Base-by-base conservation (phyloP, 2,329 filamentous ascomycete species). In the Acrocalymma vagum region DNA sequence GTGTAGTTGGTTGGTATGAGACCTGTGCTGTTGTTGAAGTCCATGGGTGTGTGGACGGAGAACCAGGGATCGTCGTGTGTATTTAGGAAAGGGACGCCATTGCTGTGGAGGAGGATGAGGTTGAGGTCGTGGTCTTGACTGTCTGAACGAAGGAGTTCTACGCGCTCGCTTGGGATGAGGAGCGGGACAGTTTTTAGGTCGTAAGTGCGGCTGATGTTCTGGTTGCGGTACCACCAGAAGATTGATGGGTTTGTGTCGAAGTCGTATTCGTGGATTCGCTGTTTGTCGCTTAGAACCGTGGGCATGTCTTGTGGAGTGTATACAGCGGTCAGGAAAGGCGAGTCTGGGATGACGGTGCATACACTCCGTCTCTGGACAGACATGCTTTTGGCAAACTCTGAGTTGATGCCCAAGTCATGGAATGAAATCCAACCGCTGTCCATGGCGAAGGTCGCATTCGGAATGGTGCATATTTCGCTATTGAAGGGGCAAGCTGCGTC, bases 311-410 rank as follows among this genome's bases (percentile, higher is more conserved):
- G 9, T 9, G 23, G n/a, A 25, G 23, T 25, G n/a, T 25, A 25
- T 8, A 25, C 23, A 9, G 23, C n/a, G 9, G 27, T 25, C n/a
- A 37, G 13, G 23, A 37, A 37, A 6, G 37, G 37, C 11, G 6
- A n/a, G 11, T 40, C 29, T 3, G 37, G 37, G 2, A 40, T 20
- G 5, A 40, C 29, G 15, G 37, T 20, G 23, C 37, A 40, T 7
- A 28, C 14, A 21, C 37, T 40, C 15, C 29, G 37, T 13, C 29
- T 26, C 20, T 33, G 37, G 4, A 33, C 15, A 18, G 22, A 28
- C 5, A 40, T 10, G 11, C 13, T 24, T 18, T 21, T 65, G 6
- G 37, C 21, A 31, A 25, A 33, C 15, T 28, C 28, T 14, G 28
- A 20, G 10, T 40, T 40, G 29, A 40, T 40, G n/a, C 37, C 37